Percentiles rank a stretch among this genome's conserved stretches.
These are phyloP conservation scores for Botrytis medusae DNA, from an alignment of 2,329 filamentous ascomycete genomes.

Conservation along the genomic window DNA sequence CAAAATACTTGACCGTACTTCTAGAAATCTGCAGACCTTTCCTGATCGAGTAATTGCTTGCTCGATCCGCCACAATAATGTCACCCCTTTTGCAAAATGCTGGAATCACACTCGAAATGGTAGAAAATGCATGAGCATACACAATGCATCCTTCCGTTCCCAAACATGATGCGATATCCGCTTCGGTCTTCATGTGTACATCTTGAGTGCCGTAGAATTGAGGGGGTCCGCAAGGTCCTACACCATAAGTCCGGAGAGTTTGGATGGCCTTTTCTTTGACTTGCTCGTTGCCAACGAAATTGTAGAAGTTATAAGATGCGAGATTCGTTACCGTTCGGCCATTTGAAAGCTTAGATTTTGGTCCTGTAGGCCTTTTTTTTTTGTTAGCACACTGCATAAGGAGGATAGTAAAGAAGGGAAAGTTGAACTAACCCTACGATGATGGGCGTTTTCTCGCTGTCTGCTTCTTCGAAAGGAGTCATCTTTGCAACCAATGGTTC, in stretches of 20 bases:
- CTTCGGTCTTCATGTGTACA: conserved; percentile 95
- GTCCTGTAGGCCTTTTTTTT: conserved; percentile 70
- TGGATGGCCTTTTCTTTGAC: conserved; percentile 95
- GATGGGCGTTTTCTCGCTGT: conserved; percentile 81
- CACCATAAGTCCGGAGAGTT: conserved; percentile 90
- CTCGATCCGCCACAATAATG: conserved; percentile 92
- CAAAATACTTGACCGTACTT: conserved; percentile 89
- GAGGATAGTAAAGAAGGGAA: background rate
- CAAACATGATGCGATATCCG: conserved; percentile 86
- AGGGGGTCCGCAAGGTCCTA: conserved; percentile 93
- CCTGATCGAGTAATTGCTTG: conserved; percentile 89
- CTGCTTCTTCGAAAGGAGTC: conserved; percentile 73
- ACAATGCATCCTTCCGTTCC: conserved; percentile 89
- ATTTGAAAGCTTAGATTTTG: conserved; percentile 83
- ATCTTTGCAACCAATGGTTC: conserved; percentile 81
- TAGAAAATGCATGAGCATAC: conserved; percentile 94
- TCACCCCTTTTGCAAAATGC: conserved; percentile 96
- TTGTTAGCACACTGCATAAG: conserved; percentile 20
- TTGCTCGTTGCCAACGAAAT: conserved; percentile 88
- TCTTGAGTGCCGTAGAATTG: conserved; percentile 99
- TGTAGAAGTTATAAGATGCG: conserved; percentile 96
- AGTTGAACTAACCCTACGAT: conserved; percentile 72
- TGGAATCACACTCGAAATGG: conserved; percentile 94
- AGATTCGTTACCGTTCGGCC: conserved; percentile 92
- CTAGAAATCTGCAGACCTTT: conserved; percentile 92